Evolutionary conservation across 1,284 basidiomycete genomes (phyloP), one percentile per base, ranked within the genome.

Genomic region (Meripilus lineatus): DNA sequence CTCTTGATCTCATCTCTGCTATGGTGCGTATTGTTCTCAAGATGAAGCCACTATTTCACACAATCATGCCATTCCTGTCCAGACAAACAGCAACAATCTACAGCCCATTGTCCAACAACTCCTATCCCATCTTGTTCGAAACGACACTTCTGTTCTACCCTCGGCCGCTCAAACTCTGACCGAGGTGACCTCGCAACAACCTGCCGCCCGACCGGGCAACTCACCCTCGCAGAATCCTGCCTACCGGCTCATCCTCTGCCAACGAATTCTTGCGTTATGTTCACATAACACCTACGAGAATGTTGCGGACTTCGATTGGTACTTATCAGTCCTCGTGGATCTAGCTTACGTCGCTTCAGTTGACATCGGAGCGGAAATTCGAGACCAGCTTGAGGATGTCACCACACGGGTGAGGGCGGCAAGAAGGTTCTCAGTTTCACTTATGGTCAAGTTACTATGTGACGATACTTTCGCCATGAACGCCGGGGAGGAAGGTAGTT

Each of bases 301-400:
- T 57, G 77, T 99, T 28, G 75, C 76, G 30, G 93, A 98, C 65
- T 97, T 98, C 59, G 87, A 94, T 57, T 99, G 96, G 96, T 96
- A 93, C 59, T 72, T 98, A 21, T 95, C 93, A 6, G 90, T 94
- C 3, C 79, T 97, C 20, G 77, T 96, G 36, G 91, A 96, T 55
- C 75, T 99, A 2, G 81, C 89, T 0, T 90, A 93, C 58, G 76
- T 97, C 35, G 86, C 87, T 35, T 79, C 80, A 33, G 89, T 84
- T 36, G 70, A 86, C 55, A 72, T 95, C 25, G 92, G 91, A 0
- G 54, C 66, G 0, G 76, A 83, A 54, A 84, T 96, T 48, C 75
- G 84, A 4, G 81, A 89, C 51, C 87, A 93, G 55, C 69, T 99
- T 3, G 80, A 95, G 17, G 95, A 98, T 57, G 77, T 99, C 17